Base-by-base conservation (phyloP, 305 asterid genomes). In the Fraxinus paxiana region DNA sequence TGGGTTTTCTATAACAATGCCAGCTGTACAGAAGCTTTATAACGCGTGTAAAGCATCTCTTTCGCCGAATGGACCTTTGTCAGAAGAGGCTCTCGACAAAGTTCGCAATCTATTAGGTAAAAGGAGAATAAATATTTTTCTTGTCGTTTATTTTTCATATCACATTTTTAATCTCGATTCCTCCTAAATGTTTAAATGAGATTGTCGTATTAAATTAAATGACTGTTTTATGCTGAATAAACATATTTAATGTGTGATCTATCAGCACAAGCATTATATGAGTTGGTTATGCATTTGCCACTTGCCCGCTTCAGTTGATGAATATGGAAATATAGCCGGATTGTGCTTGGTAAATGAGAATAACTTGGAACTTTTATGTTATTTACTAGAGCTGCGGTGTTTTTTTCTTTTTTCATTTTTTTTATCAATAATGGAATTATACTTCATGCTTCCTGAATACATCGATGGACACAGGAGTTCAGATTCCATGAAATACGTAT, bases 21-120 rank as follows among this genome's bases (percentile, higher is more conserved):
- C 98, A 82, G 94, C 96, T 83, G 88, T 95, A 75, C 98, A 95
- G 93, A 95, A 90, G 95, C 99, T 95, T 78, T 95, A 95, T 83
- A 95, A 95, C 22, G 89, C 98, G 63, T 95, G 99, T 88, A 92
- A 86, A 89, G 97, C 87, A 73, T 94, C 98, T 1, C 95, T 95
- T 78, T 86, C 93, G 56, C 89, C 95, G 15, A 87, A 87, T 85
- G 99, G 98, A 82, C 98, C 98, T 9, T 82, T 92, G 78, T 96
- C 99, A 1, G 98, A 94, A 77, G 99, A 96, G 73, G 97, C 91
- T 71, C 89, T 94, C 51, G 98, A 92, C 80, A 96, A 92, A 87
- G 92, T 92, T 67, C 96, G 97, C 75, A 87, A 89, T 86, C 81
- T 92, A 75, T 89, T 96, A 91, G 99, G 99, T 96, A 91, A 85